Conservation (phyloP, 2,329 filamentous ascomycete genomes). For the Cryphonectria nitschkei region DNA sequence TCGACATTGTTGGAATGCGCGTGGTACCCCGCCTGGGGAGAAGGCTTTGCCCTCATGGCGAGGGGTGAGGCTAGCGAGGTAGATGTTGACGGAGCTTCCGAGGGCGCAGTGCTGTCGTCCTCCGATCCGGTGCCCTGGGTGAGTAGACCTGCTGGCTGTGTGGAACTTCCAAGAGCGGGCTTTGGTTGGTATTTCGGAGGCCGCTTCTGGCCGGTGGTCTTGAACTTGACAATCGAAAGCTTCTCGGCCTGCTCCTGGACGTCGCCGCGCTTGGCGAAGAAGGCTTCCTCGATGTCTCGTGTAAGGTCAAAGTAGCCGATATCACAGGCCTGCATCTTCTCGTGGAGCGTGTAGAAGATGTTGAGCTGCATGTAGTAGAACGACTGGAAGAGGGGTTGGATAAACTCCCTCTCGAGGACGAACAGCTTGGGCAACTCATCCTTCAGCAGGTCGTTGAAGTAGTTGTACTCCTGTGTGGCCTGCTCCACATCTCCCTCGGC, state of each 20-base stretch:
- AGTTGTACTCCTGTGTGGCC: conserved; percentile 94
- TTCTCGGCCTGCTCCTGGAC: conserved; percentile 84
- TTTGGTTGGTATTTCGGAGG: conserved; percentile 64
- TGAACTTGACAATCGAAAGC: conserved; percentile 86
- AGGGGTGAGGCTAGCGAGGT: conserved; percentile 13
- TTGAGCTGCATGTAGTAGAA: conserved; percentile 99
- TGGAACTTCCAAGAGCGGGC: conserved; percentile 53
- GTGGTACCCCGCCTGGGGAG: conserved; percentile 30
- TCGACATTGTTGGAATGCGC: conserved; percentile 51
- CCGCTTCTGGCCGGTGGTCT: conserved; percentile 75
- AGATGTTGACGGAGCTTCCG: conserved; percentile 18
- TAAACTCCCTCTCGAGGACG: conserved; percentile 87
- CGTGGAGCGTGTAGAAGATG: conserved; percentile 97
- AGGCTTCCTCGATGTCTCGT: conserved; percentile 88
- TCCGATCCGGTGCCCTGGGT: conserved; percentile 49
- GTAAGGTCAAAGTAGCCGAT: conserved; percentile 97
- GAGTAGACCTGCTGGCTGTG: conserved; percentile 51
- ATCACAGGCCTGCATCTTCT: conserved; percentile 95
- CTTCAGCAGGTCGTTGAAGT: conserved; percentile 97
- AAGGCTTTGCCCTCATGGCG: conserved; percentile 30
- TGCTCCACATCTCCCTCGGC: conserved; percentile 89
- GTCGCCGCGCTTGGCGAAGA: conserved; percentile 84
- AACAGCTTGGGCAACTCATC: conserved; percentile 94
- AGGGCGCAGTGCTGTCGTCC: conserved; percentile 12
- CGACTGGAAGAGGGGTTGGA: conserved; percentile 94